Evolutionary conservation across 1,284 basidiomycete genomes (phyloP), one percentile per base, ranked within the genome.

Genomic region (Ustilago xerochloae): DNA sequence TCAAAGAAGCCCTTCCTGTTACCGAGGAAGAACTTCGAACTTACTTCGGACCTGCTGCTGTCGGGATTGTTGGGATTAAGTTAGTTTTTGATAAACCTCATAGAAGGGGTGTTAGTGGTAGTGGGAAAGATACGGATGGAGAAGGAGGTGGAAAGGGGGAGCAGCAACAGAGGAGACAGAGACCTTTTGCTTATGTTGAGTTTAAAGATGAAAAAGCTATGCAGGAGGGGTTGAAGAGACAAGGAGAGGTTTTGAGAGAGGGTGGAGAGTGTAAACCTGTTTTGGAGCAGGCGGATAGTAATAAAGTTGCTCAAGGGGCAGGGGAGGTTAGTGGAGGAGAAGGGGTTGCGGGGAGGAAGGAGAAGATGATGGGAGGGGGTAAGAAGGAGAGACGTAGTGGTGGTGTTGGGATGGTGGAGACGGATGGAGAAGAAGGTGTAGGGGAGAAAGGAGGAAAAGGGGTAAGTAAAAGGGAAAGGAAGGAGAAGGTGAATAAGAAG

Each of bases 31-130:
- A 79, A 26, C 46, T 81, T 26, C 68, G 64, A 2, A 58, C 55
- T 28, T 81, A 75, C 72, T 81, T 81, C 65, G 80, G 78, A 9
- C 69, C 70, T 13, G 73, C 74, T n/a, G 75, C 77, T 2, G 47
- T 43, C 2, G 63, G 71, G 6, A 77, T 81, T 29, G 43, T 53
- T 7, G 63, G 68, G 1, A 64, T 81, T 48, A 75, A 77, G 60
- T 64, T 81, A 10, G 58, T 68, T 9, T 77, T 70, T 50, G 73
- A 75, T 48, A 76, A 76, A 45, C 55, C 65, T 32, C 72, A 75
- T 26, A 43, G 73, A 3, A 53, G 69, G 4, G 65, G 61, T 6
- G 30, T 51, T 0, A 61, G 56, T 22, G 67, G 67, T 58, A 69
- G 74, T 0, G 65, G 57, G 39, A 65, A 72, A 26, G 71, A 62